phyloP scores from a whole-genome alignment of 169 alveolate species.

The Cryptosporidium ubiquitum region DNA sequence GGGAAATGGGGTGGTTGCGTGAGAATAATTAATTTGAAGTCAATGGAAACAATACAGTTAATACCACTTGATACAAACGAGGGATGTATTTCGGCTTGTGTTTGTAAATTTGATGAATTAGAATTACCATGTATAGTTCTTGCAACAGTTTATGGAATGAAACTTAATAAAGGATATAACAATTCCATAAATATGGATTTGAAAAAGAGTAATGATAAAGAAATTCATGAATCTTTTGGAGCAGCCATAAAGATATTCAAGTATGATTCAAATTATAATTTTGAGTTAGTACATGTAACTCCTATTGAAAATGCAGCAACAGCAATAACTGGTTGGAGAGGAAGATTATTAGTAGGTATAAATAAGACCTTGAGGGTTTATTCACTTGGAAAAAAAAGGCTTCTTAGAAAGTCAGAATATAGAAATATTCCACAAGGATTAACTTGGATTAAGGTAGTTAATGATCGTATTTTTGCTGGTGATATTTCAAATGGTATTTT shows the following conservation, averaged over 20 bases:
- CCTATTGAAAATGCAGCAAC: slow-evolving; percentile 70
- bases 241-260: slow-evolving; percentile 82
- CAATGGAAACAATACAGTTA: slow-evolving; percentile 85
- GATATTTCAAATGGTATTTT: slow-evolving; percentile 94
- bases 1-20: slow-evolving; percentile 96
- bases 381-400: slow-evolving; percentile 96
- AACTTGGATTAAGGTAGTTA: slow-evolving; percentile 84
- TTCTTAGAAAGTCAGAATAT: slow-evolving; percentile 95
- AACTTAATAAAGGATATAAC: slow-evolving; percentile 47
- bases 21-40: slow-evolving; percentile 87
- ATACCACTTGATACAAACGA: slow-evolving; percentile 93
- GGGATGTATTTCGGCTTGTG: slow-evolving; percentile 91
- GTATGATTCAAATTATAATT: slow-evolving; percentile 76
- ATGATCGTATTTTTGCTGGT: slow-evolving; percentile 93
- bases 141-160: slow-evolving; percentile 92
- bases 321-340: slow-evolving; percentile 66
- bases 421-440: slow-evolving; percentile 85
- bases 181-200: not conserved
- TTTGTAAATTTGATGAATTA: slow-evolving; percentile 87
- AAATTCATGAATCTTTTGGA: slow-evolving; percentile 53
- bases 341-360: slow-evolving; percentile 39
- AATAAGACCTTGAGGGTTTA: slow-evolving; percentile 88
- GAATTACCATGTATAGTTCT: slow-evolving; percentile 89
- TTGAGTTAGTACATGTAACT: slow-evolving; percentile 74
- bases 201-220: slow-evolving; percentile 16